phyloP scores from a whole-genome alignment of 495 filamentous ascomycete genomes.

The Penicillium coffeae region DNA sequence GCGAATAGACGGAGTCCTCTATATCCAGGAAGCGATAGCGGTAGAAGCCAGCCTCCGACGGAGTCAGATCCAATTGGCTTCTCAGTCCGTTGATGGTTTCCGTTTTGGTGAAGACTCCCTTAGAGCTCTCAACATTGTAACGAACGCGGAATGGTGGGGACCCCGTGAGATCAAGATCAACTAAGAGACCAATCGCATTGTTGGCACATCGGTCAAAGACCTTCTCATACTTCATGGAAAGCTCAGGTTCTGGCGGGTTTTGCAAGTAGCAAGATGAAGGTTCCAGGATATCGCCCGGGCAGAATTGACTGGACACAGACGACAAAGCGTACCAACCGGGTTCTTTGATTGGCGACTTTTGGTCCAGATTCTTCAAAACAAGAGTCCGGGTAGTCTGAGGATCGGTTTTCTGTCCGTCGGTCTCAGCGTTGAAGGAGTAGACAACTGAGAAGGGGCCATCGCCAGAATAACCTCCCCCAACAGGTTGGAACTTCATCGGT shows the following conservation, averaged over 20 bases:
- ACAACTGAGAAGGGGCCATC: constrained; percentile 46
- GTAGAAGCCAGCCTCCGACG: constrained; percentile 75
- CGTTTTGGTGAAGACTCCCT: constrained; percentile 47
- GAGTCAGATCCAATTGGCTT: constrained; percentile 79
- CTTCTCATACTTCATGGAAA: constrained; percentile 68
- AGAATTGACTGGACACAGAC: constrained; percentile 72
- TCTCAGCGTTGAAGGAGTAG: constrained; percentile 58
- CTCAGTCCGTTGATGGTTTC: constrained; percentile 61
- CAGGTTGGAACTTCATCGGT: constrained; percentile 66
- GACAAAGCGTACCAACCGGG: constrained; percentile 82
- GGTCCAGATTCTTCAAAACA: constrained; percentile 31
- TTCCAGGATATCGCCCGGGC: constrained; percentile 83
- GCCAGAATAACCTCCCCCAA: constrained; percentile 47
- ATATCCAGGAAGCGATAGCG: constrained; percentile 79
- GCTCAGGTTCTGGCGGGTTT: constrained; percentile 82
- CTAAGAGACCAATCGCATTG: constrained; percentile 81
- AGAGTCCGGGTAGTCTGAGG: constrained; percentile 49
- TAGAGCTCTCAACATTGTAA: constrained; percentile 64
- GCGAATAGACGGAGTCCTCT: constrained; percentile 71
- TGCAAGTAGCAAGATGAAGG: constrained; percentile 85
- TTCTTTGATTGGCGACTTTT: constrained; percentile 55
- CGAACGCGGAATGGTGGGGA: constrained; percentile 80
- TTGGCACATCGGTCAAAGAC: constrained; percentile 93
- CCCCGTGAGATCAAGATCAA: constrained; percentile 82
- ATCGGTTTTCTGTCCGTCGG: constrained; percentile 54